Evolutionary conservation across 2,329 filamentous ascomycete species (phyloP).

Genomic region (Trichophyton verrucosum): DNA sequence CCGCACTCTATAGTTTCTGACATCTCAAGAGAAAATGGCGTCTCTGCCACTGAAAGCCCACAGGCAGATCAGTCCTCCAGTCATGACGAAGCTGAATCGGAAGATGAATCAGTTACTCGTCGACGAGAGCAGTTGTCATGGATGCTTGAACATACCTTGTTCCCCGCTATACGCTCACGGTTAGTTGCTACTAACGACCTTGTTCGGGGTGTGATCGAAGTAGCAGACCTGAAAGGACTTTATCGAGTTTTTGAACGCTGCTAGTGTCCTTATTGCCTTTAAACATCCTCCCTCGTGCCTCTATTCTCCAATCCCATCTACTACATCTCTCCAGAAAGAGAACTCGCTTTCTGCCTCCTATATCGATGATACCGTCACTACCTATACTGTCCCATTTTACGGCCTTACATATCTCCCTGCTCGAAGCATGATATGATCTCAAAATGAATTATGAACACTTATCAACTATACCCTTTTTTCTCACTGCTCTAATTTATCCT

Average conservation of each 20-base stretch:
- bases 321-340: background rate
- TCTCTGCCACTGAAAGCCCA: slow-evolving; percentile 4
- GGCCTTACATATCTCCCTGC: background rate
- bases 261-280: slow-evolving; percentile 33
- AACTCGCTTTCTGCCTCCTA: too few species aligned
- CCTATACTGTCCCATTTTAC: background rate
- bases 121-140: slow-evolving; percentile 58
- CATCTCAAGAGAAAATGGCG: background rate
- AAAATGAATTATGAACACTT: background rate
- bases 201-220: slow-evolving; percentile 67
- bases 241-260: slow-evolving; percentile 94
- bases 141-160: slow-evolving; percentile 73
- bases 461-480: background rate
- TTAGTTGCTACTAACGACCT: slow-evolving; percentile 70
- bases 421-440: background rate
- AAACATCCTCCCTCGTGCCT: too few species aligned
- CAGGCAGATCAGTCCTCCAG: slow-evolving; percentile 15
- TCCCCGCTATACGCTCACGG: slow-evolving; percentile 74
- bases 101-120: slow-evolving; percentile 26
- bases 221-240: slow-evolving; percentile 81
- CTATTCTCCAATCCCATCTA: background rate
- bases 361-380: background rate
- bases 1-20: background rate
- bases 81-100: slow-evolving; percentile 36
- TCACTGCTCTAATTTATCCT: background rate